phyloP scores from a whole-genome alignment of 2,329 filamentous ascomycete species.

The Neofusicoccum ribis region DNA sequence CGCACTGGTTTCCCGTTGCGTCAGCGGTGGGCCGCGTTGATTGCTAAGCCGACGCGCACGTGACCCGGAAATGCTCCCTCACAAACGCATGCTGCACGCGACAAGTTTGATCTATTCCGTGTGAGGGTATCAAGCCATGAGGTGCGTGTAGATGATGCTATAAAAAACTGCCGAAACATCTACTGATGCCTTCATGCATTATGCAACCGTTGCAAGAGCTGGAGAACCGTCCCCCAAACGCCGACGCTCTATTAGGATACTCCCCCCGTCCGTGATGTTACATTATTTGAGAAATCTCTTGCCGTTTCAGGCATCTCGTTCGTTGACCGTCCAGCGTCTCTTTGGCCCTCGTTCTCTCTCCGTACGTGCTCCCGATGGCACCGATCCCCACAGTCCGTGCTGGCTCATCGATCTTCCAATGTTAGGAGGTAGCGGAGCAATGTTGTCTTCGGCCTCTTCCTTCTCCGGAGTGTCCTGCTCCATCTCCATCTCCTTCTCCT shows the following conservation, averaged over 20 bases:
- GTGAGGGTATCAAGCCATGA: constrained; percentile 1
- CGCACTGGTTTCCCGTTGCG: neutral
- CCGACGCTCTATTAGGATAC: constrained; percentile 15
- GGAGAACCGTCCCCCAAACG: neutral
- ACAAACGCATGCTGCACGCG: neutral
- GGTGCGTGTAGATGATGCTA: neutral
- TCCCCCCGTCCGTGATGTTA: constrained; percentile 6
- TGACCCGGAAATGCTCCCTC: neutral
- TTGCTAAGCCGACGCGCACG: constrained; percentile 5
- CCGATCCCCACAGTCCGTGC: constrained; percentile 48
- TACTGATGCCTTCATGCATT: neutral
- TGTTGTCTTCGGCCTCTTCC: constrained; percentile 31
- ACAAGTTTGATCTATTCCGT: neutral
- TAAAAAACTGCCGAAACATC: neutral
- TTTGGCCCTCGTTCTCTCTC: constrained; percentile 42
- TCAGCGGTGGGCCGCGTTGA: neutral
- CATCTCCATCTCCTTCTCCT: constrained; percentile 28
- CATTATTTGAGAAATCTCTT: neutral
- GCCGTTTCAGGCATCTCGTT: constrained; percentile 4
- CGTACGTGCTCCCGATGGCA: constrained; percentile 31
- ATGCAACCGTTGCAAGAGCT: neutral
- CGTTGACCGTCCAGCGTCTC: constrained; percentile 44
- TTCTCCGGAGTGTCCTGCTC: constrained; percentile 31
- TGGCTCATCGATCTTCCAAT: constrained; percentile 26
- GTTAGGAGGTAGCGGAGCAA: constrained; percentile 30